phyloP scores from a whole-genome alignment of 1,284 basidiomycete species.

The Limonomyces culmigenus region DNA sequence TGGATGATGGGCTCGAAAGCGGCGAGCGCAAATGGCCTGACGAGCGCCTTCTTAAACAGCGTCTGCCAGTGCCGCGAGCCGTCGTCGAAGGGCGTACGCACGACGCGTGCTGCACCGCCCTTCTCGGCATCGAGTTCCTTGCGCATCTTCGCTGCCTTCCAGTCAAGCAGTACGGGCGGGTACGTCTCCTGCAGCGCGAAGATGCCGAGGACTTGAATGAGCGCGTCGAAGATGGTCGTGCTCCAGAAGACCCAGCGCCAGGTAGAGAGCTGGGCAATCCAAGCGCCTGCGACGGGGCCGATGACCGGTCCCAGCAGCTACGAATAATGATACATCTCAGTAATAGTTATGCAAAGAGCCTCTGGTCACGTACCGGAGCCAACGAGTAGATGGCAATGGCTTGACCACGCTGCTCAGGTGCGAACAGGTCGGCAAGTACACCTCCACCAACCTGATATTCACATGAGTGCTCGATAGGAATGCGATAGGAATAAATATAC shows the following conservation, averaged over 20 bases:
- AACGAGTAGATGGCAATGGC: constrained; percentile 1
- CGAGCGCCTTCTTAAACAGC: constrained; percentile 15
- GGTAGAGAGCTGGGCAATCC: not conserved
- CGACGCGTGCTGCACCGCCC: not conserved
- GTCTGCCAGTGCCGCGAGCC: no score
- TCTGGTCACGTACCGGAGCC: not conserved
- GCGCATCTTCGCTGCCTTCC: not conserved
- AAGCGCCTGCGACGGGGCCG: not conserved
- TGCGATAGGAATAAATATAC: no score
- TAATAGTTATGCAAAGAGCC: not conserved
- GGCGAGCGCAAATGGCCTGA: constrained; percentile 24
- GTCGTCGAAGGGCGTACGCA: no score
- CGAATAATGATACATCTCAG: not conserved
- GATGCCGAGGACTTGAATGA: not conserved
- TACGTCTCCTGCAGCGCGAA: constrained; percentile 1
- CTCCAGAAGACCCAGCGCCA: not conserved
- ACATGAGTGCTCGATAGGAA: not conserved
- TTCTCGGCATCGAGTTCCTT: not conserved
- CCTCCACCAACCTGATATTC: not conserved
- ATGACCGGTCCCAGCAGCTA: not conserved
- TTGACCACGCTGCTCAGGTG: not conserved
- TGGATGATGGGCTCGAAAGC: constrained; percentile 28
- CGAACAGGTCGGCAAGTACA: constrained; percentile 1
- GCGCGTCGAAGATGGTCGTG: not conserved
- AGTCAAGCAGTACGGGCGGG: not conserved